Base-by-base conservation (phyloP, 2,329 filamentous ascomycete species). In the Fusarium fujikuroi region DNA sequence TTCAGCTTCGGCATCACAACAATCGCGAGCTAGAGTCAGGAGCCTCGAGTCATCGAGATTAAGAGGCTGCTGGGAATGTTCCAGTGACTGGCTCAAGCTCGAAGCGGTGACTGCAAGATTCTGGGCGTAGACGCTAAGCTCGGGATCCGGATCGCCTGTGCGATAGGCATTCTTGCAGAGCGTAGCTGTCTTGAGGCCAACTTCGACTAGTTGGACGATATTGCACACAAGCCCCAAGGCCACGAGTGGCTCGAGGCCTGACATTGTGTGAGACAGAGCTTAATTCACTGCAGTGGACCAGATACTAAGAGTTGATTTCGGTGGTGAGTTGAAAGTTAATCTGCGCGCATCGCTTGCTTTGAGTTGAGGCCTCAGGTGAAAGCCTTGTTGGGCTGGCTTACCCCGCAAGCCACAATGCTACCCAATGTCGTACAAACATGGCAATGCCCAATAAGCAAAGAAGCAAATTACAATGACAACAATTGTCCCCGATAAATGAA, bases 41-140 rank as follows among this genome's bases (percentile, higher is more conserved):
- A 52, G 32, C 1, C 32, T 25, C 9, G 3, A 0, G 0, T 52
- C 18, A 0, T 21, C n/a, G 3, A 3, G 2, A 0, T 2, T 16
- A 1, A 25, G 32, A 11, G 49, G 49, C 2, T 52, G 12, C 0
- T 15, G 32, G 0, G 49, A 36, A 1, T 0, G 0, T 0, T 52
- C 7, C 2, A 52, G n/a, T 3, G 12, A 25, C 0, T 11, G 12
- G 0, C 1, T 25, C 9, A 52, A 11, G 0, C 0, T 25, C 2
- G n/a, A 25, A 1, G 49, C 32, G 0, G 12, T 21, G 0, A 0
- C n/a, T 9, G 32, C 18, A 2, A 53, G 49, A 0, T 1, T 53
- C 0, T 28, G 9, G 0, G 49, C 32, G 5, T 37, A 7, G 3
- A 28, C 0, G 2, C 18, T 21, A 14, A 53, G 49, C 0, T 53